Evolutionary conservation across 2,329 filamentous ascomycete genomes (phyloP).

Genomic region (Trichoderma sp.): DNA sequence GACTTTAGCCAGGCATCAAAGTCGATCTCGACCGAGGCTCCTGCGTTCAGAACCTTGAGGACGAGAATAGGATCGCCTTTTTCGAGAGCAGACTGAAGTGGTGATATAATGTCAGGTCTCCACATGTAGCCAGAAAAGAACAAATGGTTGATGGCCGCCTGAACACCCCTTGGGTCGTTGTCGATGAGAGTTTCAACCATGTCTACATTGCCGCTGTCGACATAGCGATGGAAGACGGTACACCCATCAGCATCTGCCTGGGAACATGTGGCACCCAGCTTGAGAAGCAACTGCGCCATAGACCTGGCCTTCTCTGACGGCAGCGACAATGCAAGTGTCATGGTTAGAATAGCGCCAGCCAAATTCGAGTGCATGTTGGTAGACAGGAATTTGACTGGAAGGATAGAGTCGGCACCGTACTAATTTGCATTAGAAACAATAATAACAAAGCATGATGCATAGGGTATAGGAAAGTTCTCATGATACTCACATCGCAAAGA

Average conservation of each 20-base stretch:
- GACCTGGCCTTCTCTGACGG: constrained; percentile 60
- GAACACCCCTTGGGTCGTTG: constrained; percentile 59
- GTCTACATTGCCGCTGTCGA: constrained; percentile 48
- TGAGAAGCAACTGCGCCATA: constrained; percentile 64
- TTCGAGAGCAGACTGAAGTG: constrained; percentile 59
- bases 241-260: constrained; percentile 66
- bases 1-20: constrained; percentile 65
- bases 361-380: constrained; percentile 38
- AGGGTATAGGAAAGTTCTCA: not conserved
- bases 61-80: constrained; percentile 52
- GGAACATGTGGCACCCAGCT: constrained; percentile 68
- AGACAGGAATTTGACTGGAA: constrained; percentile 67
- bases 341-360: constrained; percentile 62
- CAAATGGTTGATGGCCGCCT: constrained; percentile 66
- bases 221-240: constrained; percentile 66
- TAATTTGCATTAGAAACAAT: constrained; percentile 31
- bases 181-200: constrained; percentile 51
- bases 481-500: constrained; percentile 56
- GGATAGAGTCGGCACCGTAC: constrained; percentile 73
- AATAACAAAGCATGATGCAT: not conserved
- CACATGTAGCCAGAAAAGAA: constrained; percentile 40
- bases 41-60: constrained; percentile 60
- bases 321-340: constrained; percentile 66
- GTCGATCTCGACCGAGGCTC: constrained; percentile 58
- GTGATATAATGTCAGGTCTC: constrained; percentile 40